Conservation (phyloP, 352 stramenopile genomes). For the Globisporangium ultimum region DNA sequence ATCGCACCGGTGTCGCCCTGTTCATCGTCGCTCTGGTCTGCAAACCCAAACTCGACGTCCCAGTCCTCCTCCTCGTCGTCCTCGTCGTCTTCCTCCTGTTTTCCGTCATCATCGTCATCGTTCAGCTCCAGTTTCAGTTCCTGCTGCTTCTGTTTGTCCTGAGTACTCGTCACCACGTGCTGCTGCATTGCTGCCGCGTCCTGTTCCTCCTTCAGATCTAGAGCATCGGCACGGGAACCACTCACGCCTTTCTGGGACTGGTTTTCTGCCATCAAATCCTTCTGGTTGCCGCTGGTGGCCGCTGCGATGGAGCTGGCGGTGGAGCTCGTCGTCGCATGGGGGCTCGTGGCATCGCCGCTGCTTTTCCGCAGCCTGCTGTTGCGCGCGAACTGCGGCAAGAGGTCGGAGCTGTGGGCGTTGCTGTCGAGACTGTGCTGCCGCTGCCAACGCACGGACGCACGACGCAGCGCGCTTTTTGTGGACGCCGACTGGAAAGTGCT, state of each 20-base stretch:
- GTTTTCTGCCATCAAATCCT: neutral
- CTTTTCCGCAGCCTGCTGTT: conserved; percentile 22
- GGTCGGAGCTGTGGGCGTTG: conserved; percentile 13
- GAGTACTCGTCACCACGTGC: too few species aligned
- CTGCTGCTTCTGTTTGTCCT: too few species aligned
- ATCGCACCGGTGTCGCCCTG: conserved; percentile 17
- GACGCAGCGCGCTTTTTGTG: conserved; percentile 10
- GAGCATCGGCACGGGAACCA: too few species aligned
- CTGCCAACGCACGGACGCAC: conserved; percentile 25
- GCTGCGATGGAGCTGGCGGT: neutral
- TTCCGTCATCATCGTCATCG: neutral
- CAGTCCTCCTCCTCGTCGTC: conserved; percentile 64
- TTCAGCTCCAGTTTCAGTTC: conserved; percentile 4
- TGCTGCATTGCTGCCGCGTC: too few species aligned
- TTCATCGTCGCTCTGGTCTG: conserved; percentile 35
- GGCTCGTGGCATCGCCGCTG: conserved; percentile 15
- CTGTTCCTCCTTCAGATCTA: too few species aligned
- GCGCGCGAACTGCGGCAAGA: conserved; percentile 22
- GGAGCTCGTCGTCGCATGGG: conserved; percentile 12
- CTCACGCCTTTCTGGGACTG: too few species aligned
- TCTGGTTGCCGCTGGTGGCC: conserved; percentile 6
- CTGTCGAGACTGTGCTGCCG: conserved; percentile 31
- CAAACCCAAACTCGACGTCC: conserved; percentile 81
- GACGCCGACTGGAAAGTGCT: conserved; percentile 25
- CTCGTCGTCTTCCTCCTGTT: conserved; percentile 14